Evolutionary conservation across 2,329 filamentous ascomycete species (phyloP), one percentile per base, ranked within the genome.

Genomic region (Claviceps digitariae): DNA sequence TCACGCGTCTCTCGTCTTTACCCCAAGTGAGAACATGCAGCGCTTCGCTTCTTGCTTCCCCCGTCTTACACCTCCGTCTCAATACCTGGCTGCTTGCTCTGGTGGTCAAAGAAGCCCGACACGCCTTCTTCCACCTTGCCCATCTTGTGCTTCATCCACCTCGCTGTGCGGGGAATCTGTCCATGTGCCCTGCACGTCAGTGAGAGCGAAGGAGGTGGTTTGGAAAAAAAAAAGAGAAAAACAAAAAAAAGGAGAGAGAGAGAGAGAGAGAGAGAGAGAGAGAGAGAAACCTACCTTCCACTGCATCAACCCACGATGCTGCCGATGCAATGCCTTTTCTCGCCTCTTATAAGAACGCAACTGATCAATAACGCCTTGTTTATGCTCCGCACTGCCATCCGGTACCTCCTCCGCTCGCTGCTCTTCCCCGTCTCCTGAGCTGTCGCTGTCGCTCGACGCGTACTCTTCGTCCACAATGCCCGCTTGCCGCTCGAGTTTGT

Each of bases 291-390:
- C 60, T 59, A 69, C 67, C 64, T 70, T 70, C 81, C 83, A 89
- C 67, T 89, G 85, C 85, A 89, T 89, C 43, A 85, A 63, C 0
- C 85, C 85, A 23, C 82, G 69, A 61, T 89, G 82, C 62, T 78
- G 76, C 49, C 83, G 71, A 64, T 87, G 82, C 57, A 85, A 67
- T 56, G 78, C 74, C 65, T 76, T 78, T 57, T 75, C 71, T 58
- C 82, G 72, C 54, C 74, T 71, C 62, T 76, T 79, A 62, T 82
- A 86, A 55, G 85, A 82, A 54, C 74, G 76, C 47, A 81, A 55
- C 62, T 78, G 72, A 45, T 76, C 74, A 10, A 70, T 54, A 72
- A 66, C 40, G 70, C 62, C 41, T 73, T 80, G 56, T 73, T 69
- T 57, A 68, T 73, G 29, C 61, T 66, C 59, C 13, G 59, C 57